phyloP scores from a whole-genome alignment of 148 eudicot species.

The Chenopodium album region DNA sequence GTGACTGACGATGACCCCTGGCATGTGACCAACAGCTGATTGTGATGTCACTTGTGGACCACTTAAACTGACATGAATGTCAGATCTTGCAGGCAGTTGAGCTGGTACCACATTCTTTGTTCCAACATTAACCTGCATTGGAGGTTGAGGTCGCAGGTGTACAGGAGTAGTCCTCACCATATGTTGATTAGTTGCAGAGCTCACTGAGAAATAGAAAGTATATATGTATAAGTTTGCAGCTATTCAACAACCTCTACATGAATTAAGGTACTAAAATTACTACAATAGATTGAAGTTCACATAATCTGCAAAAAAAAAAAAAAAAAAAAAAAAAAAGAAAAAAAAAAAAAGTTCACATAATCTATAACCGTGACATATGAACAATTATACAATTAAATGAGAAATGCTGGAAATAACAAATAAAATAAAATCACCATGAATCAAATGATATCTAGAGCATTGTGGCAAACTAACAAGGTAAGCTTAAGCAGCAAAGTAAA shows the following conservation, averaged over 20 bases:
- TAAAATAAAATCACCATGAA: neutral
- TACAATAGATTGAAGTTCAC: constrained; percentile 1
- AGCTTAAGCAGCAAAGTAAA: neutral
- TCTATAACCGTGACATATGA: neutral
- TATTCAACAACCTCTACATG: neutral
- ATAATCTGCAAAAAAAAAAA: neutral
- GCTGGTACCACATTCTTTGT: constrained; percentile 42
- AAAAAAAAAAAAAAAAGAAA: too few species aligned
- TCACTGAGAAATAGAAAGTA: constrained; percentile 30
- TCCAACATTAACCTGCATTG: constrained; percentile 39
- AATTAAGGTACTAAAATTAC: neutral
- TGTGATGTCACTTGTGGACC: constrained; percentile 43
- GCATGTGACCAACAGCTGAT: constrained; percentile 33
- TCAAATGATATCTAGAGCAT: neutral
- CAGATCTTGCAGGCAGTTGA: constrained; percentile 40
- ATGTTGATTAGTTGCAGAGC: constrained; percentile 44
- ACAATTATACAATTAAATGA: neutral
- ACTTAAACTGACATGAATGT: constrained; percentile 36
- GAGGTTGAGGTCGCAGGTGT: constrained; percentile 53
- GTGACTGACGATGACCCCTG: constrained; percentile 45
- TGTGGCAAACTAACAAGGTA: neutral
- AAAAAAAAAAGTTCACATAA: neutral
- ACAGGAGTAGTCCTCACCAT: constrained; percentile 46
- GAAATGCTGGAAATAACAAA: too few species aligned
- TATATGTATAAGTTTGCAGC: neutral